A percentile compares a stretch with the other conserved stretches of the same genome.
phyloP scores from a whole-genome alignment of 139 green algal species.

The Zygnema cylindricum region DNA sequence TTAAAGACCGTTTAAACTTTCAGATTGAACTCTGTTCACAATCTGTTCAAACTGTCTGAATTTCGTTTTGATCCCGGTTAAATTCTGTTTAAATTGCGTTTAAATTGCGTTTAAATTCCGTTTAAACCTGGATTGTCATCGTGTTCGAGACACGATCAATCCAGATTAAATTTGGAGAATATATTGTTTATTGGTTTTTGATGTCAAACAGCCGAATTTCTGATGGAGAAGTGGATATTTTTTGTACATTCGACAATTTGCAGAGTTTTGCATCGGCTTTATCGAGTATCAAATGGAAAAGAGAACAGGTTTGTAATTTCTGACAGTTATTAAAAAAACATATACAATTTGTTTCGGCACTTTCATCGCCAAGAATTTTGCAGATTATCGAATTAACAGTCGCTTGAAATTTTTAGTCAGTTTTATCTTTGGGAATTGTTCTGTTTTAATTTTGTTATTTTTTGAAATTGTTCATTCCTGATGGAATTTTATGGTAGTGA shows the following conservation, averaged over 20 bases:
- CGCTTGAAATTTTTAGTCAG: neutral
- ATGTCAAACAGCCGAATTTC: neutral
- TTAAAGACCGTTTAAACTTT: no score
- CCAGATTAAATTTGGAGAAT: no score
- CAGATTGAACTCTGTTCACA: no score
- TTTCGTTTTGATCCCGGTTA: no score
- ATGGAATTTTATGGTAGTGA: no score
- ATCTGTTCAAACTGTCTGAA: no score
- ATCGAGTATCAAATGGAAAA: constrained; percentile 55
- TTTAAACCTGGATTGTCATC: no score
- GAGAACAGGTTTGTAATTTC: constrained; percentile 32
- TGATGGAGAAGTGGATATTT: constrained; percentile 31
- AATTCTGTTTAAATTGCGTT: no score
- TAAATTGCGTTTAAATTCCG: no score
- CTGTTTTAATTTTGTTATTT: neutral
- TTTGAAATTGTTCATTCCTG: neutral
- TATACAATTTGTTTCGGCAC: neutral
- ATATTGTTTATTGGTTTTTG: no score
- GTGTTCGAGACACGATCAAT: no score
- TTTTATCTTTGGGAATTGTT: neutral
- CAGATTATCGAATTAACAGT: neutral
- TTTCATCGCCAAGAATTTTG: neutral
- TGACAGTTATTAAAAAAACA: neutral
- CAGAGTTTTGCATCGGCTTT: constrained; percentile 22
- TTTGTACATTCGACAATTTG: constrained; percentile 26